Conservation (phyloP, 2,329 filamentous ascomycete genomes). For the Colletotrichum spaethianum region DNA sequence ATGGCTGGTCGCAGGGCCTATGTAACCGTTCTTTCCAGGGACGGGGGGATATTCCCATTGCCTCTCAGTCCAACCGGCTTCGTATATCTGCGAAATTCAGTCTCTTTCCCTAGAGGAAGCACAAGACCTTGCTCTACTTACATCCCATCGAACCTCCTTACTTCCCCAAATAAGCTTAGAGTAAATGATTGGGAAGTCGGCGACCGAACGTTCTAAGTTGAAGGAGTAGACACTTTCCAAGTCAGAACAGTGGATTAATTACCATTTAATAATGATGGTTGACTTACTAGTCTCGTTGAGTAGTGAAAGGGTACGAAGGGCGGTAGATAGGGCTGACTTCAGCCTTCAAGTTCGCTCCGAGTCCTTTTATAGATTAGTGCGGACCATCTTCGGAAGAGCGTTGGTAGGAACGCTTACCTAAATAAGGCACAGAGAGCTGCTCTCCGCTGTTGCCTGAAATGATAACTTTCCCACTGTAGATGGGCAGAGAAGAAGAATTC, state of each 20-base stretch:
- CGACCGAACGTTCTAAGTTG: slow-evolving; percentile 32
- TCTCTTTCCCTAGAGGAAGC: background rate
- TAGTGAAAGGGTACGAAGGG: slow-evolving; percentile 35
- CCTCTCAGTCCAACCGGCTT: slow-evolving; percentile 53
- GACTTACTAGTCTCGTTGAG: slow-evolving; percentile 24
- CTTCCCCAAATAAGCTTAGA: slow-evolving; percentile 42
- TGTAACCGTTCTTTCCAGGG: slow-evolving; percentile 54
- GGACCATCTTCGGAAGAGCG: background rate
- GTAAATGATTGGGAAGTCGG: slow-evolving; percentile 43
- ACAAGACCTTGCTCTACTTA: background rate
- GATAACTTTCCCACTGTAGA: slow-evolving; percentile 53
- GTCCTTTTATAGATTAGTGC: slow-evolving; percentile 34
- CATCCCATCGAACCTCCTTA: slow-evolving; percentile 42
- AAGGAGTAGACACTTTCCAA: slow-evolving; percentile 28
- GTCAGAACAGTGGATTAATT: background rate
- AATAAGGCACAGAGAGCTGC: slow-evolving; percentile 51
- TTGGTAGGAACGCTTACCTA: slow-evolving; percentile 42
- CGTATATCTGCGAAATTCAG: slow-evolving; percentile 51
- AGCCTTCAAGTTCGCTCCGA: slow-evolving; percentile 45
- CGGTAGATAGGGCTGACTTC: slow-evolving; percentile 43
- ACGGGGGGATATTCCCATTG: slow-evolving; percentile 59
- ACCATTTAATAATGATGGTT: rapidly evolving
- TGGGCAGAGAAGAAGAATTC: slow-evolving; percentile 47
- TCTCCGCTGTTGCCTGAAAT: slow-evolving; percentile 50
- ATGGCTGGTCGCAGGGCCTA: slow-evolving; percentile 57